Evolutionary conservation across 2,329 filamentous ascomycete species (phyloP), one percentile per base, ranked within the genome.

Genomic region (Aspergillus nomiae): DNA sequence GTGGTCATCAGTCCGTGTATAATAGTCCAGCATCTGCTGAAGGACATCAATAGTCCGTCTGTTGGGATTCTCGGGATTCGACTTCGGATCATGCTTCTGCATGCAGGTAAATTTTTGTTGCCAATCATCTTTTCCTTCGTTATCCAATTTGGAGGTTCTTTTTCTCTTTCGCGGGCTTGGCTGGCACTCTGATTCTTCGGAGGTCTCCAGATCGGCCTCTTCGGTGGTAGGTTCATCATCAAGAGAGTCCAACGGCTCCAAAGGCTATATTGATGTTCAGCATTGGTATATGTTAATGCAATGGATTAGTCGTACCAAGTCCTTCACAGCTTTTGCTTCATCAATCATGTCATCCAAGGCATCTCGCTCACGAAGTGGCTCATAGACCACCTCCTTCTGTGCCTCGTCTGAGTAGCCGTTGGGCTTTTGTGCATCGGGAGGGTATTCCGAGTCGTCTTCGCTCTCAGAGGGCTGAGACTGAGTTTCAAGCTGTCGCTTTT

Each of bases 21-120:
- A 96, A 75, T 94, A 90, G 59, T 89, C 85, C 48, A 87, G 85
- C 91, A 97, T 93, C 67, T 90, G 83, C 70, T 92, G 86, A 6
- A 97, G 81, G 2, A 95, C 82, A 54, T 90, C 85, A 57, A 97
- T 93, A 0, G 91, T 96, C 14, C 85, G 81, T 1, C 82, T 80
- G 73, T 97, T 98, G 0, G 92, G 91, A 67, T 90, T 92, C 14
- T 80, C 73, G 0, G 77, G 71, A 16, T 78, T 73, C 7, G 76
- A 74, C 30, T 71, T 73, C 5, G 78, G 78, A 57, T 82, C 82
- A 61, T 84, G 80, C 63, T 84, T 84, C 51, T 87, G 80, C 86
- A 89, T 89, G 71, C 87, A 89, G 36, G 83, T 79, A 64, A 87
- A 88, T 3, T 74, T 81, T 62, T 80, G 77, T 65, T 76, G 75